Evolutionary conservation across 805 yeast species (phyloP).

Genomic region (Candida gorgasii): DNA sequence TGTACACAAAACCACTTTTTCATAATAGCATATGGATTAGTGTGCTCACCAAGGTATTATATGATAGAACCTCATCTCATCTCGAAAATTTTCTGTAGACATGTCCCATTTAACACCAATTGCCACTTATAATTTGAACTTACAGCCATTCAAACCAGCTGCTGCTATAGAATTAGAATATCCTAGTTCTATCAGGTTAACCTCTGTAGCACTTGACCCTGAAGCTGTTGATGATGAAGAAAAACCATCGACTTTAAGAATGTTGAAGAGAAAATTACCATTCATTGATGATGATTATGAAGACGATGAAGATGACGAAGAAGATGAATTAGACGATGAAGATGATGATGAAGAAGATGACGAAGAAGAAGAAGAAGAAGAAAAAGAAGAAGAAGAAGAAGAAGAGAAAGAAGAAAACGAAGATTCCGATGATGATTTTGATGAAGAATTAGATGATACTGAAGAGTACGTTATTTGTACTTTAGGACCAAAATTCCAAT

Average conservation of each 20-base stretch:
- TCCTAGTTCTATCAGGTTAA: constrained; percentile 87
- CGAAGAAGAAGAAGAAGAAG: constrained; percentile 42
- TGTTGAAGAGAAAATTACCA: constrained; percentile 67
- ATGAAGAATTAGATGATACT: constrained; percentile 69
- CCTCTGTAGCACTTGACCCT: constrained; percentile 95
- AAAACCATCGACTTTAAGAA: constrained; percentile 86
- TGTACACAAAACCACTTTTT: too few species aligned
- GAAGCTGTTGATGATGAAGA: constrained; percentile 77
- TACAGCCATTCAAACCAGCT: constrained; percentile 83
- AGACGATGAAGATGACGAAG: constrained; percentile 46
- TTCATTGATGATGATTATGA: constrained; percentile 45
- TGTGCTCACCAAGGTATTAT: too few species aligned
- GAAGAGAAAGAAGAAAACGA: constrained; percentile 38
- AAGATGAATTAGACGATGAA: constrained; percentile 44
- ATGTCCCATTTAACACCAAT: constrained; percentile 81
- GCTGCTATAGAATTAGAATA: constrained; percentile 84
- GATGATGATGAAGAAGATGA: constrained; percentile 28
- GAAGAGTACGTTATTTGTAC: constrained; percentile 88
- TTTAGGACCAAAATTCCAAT: constrained; percentile 78
- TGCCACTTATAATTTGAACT: constrained; percentile 81
- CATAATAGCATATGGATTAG: too few species aligned
- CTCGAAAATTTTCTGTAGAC: constrained; percentile 6
- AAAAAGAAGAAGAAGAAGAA: constrained; percentile 39
- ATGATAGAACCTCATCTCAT: constrained; percentile 13
- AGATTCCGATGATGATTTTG: constrained; percentile 48